These are phyloP conservation scores for Colletotrichum salicis DNA, from an alignment of 2,329 filamentous ascomycete genomes.

Conservation along the genomic window DNA sequence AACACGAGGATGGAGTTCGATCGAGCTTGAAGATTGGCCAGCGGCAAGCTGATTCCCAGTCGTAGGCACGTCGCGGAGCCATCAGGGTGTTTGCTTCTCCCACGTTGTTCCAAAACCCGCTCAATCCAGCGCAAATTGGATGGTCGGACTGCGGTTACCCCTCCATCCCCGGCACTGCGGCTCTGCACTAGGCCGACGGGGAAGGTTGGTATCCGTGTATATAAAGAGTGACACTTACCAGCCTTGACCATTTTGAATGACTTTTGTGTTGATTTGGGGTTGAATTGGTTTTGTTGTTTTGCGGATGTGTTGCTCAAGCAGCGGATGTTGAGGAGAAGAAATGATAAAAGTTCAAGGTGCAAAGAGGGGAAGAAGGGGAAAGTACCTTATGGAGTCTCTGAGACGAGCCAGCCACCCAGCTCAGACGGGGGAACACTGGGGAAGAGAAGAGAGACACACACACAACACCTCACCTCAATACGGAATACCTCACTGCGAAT, in stretches of 20 bases:
- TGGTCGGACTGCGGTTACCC: conserved; percentile 42
- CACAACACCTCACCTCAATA: not conserved
- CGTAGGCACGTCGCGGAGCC: conserved; percentile 37
- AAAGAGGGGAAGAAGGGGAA: conserved; percentile 32
- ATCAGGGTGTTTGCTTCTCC: conserved; percentile 44
- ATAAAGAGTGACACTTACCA: conserved; percentile 69
- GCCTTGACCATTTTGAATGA: conserved; percentile 98
- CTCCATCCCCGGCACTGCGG: conserved; percentile 36
- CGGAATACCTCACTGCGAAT: too few relatives aligned
- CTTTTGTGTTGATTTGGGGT: conserved; percentile 48
- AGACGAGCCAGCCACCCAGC: not conserved
- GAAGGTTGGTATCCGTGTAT: conserved; percentile 40
- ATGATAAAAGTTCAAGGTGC: conserved; percentile 18
- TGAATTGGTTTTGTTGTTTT: conserved; percentile 24
- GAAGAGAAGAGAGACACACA: not conserved
- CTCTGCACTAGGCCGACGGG: conserved; percentile 22
- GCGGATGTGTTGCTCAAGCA: conserved; percentile 13
- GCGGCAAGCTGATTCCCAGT: conserved; percentile 11
- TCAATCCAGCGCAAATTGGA: conserved; percentile 63
- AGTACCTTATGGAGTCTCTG: conserved; percentile 28
- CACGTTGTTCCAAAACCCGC: conserved; percentile 59
- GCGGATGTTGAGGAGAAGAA: conserved; percentile 20
- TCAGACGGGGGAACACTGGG: conserved; percentile 1
- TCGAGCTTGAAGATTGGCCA: conserved; percentile 31
- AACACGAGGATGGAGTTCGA: conserved; percentile 19